Percentiles rank a stretch among this genome's conserved stretches.
Conservation (phyloP, 805 yeast species). For the Middelhovenomyces tepae region DNA sequence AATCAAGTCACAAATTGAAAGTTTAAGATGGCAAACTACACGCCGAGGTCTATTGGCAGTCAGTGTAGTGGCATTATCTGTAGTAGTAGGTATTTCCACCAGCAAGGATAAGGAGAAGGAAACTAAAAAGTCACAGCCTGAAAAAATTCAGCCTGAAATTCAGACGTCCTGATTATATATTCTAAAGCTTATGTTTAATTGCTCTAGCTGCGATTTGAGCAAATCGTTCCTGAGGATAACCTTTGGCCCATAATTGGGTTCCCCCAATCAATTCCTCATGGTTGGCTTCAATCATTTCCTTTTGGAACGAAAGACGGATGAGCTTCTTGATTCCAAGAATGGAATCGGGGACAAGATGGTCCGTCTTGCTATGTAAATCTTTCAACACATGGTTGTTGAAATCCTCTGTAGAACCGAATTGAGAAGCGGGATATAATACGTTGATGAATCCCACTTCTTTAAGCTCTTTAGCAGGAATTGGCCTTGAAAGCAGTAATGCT, state of each 20-base stretch:
- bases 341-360: conserved; percentile 38
- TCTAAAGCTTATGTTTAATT: conserved; percentile 53
- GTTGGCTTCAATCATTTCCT: conserved; percentile 40
- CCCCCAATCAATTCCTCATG: conserved; percentile 64
- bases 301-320: conserved; percentile 28
- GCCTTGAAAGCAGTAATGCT: conserved; percentile 61
- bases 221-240: conserved; percentile 67
- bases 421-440: conserved; percentile 36
- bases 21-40: conserved; percentile 87
- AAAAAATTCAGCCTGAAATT: no score
- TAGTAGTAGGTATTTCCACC: conserved; percentile 43
- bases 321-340: conserved; percentile 39
- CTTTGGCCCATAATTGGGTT: conserved; percentile 58
- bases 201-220: conserved; percentile 43
- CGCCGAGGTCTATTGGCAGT: conserved; percentile 79
- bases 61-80: conserved; percentile 50
- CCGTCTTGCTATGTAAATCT: conserved; percentile 33
- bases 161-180: no score
- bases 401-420: conserved; percentile 34
- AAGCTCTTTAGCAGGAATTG: conserved; percentile 53
- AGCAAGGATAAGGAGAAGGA: conserved; percentile 25
- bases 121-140: conserved; percentile 9
- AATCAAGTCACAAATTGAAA: conserved; percentile 77
- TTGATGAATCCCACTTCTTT: conserved; percentile 51
- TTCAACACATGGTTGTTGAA: conserved; percentile 38